Base-by-base conservation (phyloP, 148 eudicot species). In the Rheum nobile region DNA sequence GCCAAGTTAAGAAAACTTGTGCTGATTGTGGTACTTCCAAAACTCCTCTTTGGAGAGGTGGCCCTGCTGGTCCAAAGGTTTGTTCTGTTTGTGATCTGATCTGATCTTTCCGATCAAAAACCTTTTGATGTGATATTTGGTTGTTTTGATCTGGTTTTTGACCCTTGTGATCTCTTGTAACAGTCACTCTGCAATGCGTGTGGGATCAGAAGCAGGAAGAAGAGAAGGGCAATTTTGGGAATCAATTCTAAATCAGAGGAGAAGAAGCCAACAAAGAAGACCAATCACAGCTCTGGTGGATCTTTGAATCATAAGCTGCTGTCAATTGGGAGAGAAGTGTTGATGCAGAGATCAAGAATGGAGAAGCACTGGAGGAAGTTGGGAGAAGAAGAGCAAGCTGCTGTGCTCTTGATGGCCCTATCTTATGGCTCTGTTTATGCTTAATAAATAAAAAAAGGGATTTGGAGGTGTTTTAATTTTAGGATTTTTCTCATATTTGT, bases 31-130 rank as follows among this genome's bases (percentile, higher is more conserved):
- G 98, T 0, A 95, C 98, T 50, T 82, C 98, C 0, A 95, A 91
- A 76, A 95, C 98, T 69, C 98, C 98, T 59, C 91, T 95, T 1
- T 95, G 98, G 98, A 73, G 98, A 57, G 87, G 97, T 35, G 98
- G 98, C 13, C 97, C 98, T 0, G 96, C 93, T 42, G 98, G 98
- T 10, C 98, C 98, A 29, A 95, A 95, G 98, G 98, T 88, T 17
- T 65, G 67, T 26, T 59, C 67, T 13, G 8, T 61, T 61, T 8
- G 43, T 71, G 28, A 54, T 50, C 10, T 34, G 32, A 16, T 65
- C 34, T 3, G 8, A 24, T 2, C 31, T 14, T 3, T 28, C 22
- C 4, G 21, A 50, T 50, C 55, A 50, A 6, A 19, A 50, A 1
- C 19, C 22, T 19, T 19, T 17, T 48, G 21, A 48, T 48, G 22